phyloP scores from a whole-genome alignment of 1,284 basidiomycete genomes.

The Inonotus hispidus region DNA sequence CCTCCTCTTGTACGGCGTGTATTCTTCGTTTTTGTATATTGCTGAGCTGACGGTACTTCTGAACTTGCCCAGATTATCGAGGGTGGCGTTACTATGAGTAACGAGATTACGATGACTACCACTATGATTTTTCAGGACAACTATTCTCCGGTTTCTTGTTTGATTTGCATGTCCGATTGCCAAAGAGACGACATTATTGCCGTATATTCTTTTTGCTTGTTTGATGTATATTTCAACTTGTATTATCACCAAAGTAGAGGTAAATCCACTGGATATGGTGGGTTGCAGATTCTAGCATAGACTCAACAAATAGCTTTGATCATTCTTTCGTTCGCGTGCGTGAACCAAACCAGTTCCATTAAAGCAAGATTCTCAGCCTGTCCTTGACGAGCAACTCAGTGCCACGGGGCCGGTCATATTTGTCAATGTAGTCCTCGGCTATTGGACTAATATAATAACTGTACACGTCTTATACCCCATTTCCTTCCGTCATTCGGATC shows the following conservation, averaged over 20 bases:
- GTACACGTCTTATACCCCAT: background rate
- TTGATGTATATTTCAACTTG: background rate
- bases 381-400: too few relatives aligned
- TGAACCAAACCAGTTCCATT: too few relatives aligned
- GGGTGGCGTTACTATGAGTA: constrained; percentile 31
- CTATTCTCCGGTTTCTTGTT: too few relatives aligned
- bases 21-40: background rate
- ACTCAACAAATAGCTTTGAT: too few relatives aligned
- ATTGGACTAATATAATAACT: background rate
- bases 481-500: background rate
- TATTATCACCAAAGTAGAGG: background rate
- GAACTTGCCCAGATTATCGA: constrained; percentile 33
- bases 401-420: background rate
- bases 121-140: too few relatives aligned
- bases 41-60: background rate
- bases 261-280: background rate
- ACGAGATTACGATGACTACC: constrained; percentile 24
- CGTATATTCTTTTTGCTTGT: background rate
- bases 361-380: too few relatives aligned
- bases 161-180: too few relatives aligned
- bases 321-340: too few relatives aligned
- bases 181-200: background rate
- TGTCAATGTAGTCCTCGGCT: background rate
- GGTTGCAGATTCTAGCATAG: too few relatives aligned
- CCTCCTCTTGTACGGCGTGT: constrained; percentile 52